Conservation (phyloP, 208 protist species). For the Crithidia fasciculata region DNA sequence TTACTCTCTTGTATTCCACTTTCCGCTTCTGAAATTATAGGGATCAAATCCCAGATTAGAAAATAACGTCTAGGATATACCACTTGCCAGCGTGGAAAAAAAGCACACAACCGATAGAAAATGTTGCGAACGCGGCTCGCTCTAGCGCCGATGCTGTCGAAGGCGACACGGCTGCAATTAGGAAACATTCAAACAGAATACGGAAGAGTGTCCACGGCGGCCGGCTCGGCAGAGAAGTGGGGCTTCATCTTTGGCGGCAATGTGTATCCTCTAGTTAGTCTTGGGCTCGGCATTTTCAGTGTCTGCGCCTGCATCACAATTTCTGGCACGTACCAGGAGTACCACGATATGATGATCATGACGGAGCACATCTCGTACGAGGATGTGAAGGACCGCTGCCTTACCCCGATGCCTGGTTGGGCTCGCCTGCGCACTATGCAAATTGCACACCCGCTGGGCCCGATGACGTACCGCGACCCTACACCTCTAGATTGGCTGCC, state of each 20-base stretch:
- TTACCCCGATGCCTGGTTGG: slow-evolving; percentile 90
- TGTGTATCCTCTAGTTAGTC: slow-evolving; percentile 70
- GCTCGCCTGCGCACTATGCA: slow-evolving; percentile 63
- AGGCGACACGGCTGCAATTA: slow-evolving; percentile 86
- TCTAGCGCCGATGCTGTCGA: slow-evolving; percentile 79
- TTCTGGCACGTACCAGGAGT: slow-evolving; percentile 78
- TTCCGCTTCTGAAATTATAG: too few species aligned
- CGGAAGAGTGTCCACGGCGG: slow-evolving; percentile 79
- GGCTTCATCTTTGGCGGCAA: slow-evolving; percentile 74
- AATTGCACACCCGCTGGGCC: slow-evolving; percentile 71
- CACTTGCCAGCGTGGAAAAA: too few species aligned
- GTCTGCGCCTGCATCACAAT: slow-evolving; percentile 46
- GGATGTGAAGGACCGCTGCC: slow-evolving; percentile 88
- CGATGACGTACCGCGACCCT: slow-evolving; percentile 80
- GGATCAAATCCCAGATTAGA: too few species aligned
- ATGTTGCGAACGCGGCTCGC: slow-evolving; percentile 27
- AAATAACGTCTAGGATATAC: too few species aligned
- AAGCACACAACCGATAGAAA: slow-evolving; percentile 7
- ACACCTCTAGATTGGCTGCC: slow-evolving; percentile 91
- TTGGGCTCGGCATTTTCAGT: slow-evolving; percentile 40
- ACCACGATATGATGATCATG: slow-evolving; percentile 86
- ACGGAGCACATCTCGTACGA: slow-evolving; percentile 88
- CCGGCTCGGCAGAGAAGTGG: slow-evolving; percentile 90
- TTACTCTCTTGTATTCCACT: too few species aligned
- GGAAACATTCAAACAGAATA: slow-evolving; percentile 91